These are phyloP conservation scores for Candida coquimbonensis DNA, from an alignment of 805 yeast species.

Conservation along the genomic window DNA sequence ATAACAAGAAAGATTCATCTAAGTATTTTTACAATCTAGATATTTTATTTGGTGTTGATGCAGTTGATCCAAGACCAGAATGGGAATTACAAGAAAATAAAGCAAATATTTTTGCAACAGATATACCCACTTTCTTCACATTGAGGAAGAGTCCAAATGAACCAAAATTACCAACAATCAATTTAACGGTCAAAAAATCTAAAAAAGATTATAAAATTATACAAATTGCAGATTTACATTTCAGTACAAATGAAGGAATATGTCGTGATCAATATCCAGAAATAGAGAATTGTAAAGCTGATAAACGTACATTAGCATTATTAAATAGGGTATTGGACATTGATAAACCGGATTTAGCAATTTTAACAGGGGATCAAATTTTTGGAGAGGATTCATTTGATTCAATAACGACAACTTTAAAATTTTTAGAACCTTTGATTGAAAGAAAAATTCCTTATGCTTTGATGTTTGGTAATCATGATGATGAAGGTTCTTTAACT, in stretches of 20 bases:
- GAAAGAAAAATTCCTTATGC: constrained; percentile 73
- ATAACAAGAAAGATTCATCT: constrained; percentile 7
- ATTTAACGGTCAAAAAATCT: constrained; percentile 19
- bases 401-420: constrained; percentile 72
- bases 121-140: constrained; percentile 19
- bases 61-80: constrained; percentile 68
- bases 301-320: constrained; percentile 45
- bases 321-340: constrained; percentile 55
- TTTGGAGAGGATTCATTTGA: constrained; percentile 79
- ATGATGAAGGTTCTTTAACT: constrained; percentile 71
- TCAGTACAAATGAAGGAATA: constrained; percentile 73
- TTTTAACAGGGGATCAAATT: constrained; percentile 86
- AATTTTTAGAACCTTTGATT: constrained; percentile 67
- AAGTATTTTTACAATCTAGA: constrained; percentile 34
- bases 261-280: constrained; percentile 73
- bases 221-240: constrained; percentile 89
- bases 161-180: constrained; percentile 4
- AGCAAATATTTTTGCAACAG: constrained; percentile 4
- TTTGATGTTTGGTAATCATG: constrained; percentile 87
- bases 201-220: constrained; percentile 61
- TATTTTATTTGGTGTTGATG: constrained; percentile 64
- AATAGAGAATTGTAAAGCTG: constrained; percentile 63
- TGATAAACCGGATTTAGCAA: constrained; percentile 81
- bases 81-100: constrained; percentile 39
- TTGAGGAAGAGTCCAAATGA: constrained; percentile 12